Conservation (phyloP, 2,329 filamentous ascomycete genomes). For the Dactylellina haptotyla region DNA sequence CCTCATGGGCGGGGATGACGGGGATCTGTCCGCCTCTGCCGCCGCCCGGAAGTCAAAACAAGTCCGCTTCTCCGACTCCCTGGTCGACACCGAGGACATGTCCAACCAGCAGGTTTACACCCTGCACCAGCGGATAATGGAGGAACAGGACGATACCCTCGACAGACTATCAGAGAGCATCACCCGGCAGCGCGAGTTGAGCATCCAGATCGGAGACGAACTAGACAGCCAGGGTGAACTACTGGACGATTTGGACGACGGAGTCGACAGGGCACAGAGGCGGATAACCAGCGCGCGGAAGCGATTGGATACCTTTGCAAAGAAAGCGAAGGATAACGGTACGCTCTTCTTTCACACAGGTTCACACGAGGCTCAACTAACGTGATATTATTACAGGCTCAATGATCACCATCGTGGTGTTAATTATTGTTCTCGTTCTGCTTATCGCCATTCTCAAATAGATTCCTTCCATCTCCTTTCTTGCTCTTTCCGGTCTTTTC, state of each 20-base stretch:
- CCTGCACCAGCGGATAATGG: constrained; percentile 81
- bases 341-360: not conserved
- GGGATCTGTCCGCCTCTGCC: constrained; percentile 57
- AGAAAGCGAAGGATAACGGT: constrained; percentile 73
- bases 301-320: constrained; percentile 75
- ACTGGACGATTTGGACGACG: constrained; percentile 86
- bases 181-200: constrained; percentile 86
- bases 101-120: constrained; percentile 86
- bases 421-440: constrained; percentile 84
- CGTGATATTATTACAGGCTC: constrained; percentile 69
- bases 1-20: constrained; percentile 67
- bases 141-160: constrained; percentile 93
- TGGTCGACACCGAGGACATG: constrained; percentile 69
- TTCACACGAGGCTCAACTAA: not conserved
- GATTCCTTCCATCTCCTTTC: constrained; percentile 38
- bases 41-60: constrained; percentile 58
- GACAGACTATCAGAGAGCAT: constrained; percentile 87
- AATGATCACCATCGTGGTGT: constrained; percentile 74
- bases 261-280: constrained; percentile 81
- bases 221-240: constrained; percentile 88
- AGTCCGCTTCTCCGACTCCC: constrained; percentile 69
- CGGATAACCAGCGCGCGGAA: constrained; percentile 79
- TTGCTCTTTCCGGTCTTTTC: not conserved
- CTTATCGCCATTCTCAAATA: constrained; percentile 84
- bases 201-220: constrained; percentile 96